Evolutionary conservation across 441 rosid genomes (phyloP).

Genomic region (Mallotus japonicus): DNA sequence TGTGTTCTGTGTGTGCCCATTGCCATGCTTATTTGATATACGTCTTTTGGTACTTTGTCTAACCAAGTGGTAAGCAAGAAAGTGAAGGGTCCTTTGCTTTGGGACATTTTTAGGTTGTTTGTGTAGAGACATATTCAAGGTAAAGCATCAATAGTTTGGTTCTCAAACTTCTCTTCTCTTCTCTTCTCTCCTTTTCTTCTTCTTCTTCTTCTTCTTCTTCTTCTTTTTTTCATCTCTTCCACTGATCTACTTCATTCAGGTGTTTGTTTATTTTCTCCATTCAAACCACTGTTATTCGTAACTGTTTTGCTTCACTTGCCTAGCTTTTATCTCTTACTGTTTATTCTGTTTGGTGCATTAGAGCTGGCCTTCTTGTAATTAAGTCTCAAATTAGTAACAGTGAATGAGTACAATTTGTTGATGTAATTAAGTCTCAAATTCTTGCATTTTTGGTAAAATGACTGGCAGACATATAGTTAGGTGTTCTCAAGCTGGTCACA

Average conservation of each 20-base stretch:
- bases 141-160: constrained; percentile 3
- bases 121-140: constrained; percentile 23
- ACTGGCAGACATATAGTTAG: constrained; percentile 14
- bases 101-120: constrained; percentile 16
- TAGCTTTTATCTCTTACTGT: constrained; percentile 8
- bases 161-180: not conserved
- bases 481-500: constrained; percentile 9
- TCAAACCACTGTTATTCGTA: not conserved
- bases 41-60: constrained; percentile 10
- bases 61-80: constrained; percentile 9
- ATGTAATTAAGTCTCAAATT: constrained; percentile 18
- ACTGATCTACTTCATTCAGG: not conserved
- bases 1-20: constrained; percentile 15
- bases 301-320: constrained; percentile 6
- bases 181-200: too few relatives aligned
- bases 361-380: constrained; percentile 18
- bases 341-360: constrained; percentile 11
- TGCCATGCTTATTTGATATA: constrained; percentile 26
- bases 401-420: constrained; percentile 10
- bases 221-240: not conserved
- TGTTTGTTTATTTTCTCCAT: not conserved
- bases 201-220: not conserved
- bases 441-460: constrained; percentile 24
- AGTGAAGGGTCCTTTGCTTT: constrained; percentile 11
- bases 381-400: constrained; percentile 1